phyloP scores from a whole-genome alignment of 495 filamentous ascomycete species.

The Penicillium steckii region DNA sequence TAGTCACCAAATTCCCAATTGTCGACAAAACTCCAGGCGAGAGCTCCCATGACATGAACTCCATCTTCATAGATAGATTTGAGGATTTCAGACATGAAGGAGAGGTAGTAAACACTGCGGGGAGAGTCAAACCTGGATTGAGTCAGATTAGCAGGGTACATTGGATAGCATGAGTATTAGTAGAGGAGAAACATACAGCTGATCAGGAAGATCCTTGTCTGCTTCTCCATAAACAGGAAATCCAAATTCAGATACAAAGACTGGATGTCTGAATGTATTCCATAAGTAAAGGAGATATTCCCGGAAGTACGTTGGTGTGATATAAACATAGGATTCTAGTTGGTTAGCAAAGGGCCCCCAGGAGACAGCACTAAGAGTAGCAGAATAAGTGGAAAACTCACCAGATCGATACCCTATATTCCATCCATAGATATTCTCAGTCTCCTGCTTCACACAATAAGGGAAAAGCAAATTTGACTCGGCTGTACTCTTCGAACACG shows the following conservation, averaged over 20 bases:
- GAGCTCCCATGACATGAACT: slow-evolving; percentile 42
- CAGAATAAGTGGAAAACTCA: neutral
- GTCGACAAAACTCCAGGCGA: slow-evolving; percentile 46
- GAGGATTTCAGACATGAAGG: slow-evolving; percentile 42
- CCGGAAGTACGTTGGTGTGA: slow-evolving; percentile 41
- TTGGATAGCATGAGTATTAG: neutral
- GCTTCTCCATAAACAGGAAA: slow-evolving; percentile 37
- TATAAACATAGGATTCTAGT: slow-evolving; percentile 35
- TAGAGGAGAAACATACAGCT: slow-evolving; percentile 13
- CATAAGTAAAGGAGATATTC: slow-evolving; percentile 42
- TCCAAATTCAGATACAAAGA: slow-evolving; percentile 42
- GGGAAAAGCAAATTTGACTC: slow-evolving; percentile 32
- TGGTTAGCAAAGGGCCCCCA: neutral
- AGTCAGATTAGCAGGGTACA: neutral
- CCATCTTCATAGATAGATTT: slow-evolving; percentile 46
- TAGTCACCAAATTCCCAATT: slow-evolving; percentile 50
- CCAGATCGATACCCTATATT: slow-evolving; percentile 41
- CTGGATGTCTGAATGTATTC: slow-evolving; percentile 39
- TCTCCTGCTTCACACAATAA: slow-evolving; percentile 38
- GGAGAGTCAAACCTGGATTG: slow-evolving; percentile 28
- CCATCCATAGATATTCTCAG: slow-evolving; percentile 37
- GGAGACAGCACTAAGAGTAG: neutral
- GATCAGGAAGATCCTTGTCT: slow-evolving; percentile 28
- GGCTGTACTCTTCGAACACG: slow-evolving; percentile 31
- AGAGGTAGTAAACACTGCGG: slow-evolving; percentile 40